Evolutionary conservation across 352 stramenopile species (phyloP).

Genomic region (Phytophthora pluvialis): DNA sequence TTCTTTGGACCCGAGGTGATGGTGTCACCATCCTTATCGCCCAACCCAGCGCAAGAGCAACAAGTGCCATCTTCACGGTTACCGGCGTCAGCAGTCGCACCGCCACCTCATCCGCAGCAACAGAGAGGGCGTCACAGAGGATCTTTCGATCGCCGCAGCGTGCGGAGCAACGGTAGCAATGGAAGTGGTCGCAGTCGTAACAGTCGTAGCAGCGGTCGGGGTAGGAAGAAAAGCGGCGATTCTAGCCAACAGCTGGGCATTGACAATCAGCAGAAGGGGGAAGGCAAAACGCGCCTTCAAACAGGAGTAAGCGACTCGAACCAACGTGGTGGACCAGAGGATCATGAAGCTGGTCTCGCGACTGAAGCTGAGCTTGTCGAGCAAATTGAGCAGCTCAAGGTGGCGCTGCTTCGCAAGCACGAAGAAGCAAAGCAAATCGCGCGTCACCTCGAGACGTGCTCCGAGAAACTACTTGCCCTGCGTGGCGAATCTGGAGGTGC

Average conservation of each 20-base stretch:
- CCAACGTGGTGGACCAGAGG: slow-evolving; percentile 56
- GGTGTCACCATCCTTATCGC: slow-evolving; percentile 8
- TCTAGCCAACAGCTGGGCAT: slow-evolving; percentile 11
- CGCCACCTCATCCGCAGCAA: slow-evolving; percentile 16
- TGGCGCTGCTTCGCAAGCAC: slow-evolving; percentile 74
- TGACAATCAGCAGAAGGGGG: slow-evolving; percentile 31
- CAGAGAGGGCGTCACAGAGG: slow-evolving; percentile 24
- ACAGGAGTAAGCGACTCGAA: slow-evolving; percentile 48
- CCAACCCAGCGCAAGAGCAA: slow-evolving; percentile 16
- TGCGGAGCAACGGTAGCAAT: slow-evolving; percentile 40
- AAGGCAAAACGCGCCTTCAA: slow-evolving; percentile 1
- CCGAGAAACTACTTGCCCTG: slow-evolving; percentile 58
- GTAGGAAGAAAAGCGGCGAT: slow-evolving; percentile 26
- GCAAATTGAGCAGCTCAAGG: slow-evolving; percentile 73
- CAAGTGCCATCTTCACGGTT: slow-evolving; percentile 17
- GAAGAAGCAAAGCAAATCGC: slow-evolving; percentile 80
- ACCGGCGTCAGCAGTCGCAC: background rate
- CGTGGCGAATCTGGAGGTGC: slow-evolving; percentile 25
- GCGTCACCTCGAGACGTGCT: slow-evolving; percentile 55
- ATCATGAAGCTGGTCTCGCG: slow-evolving; percentile 11
- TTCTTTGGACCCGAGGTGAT: slow-evolving; percentile 51
- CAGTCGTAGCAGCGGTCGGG: slow-evolving; percentile 32
- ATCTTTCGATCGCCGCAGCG: slow-evolving; percentile 35
- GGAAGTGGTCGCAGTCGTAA: slow-evolving; percentile 39
- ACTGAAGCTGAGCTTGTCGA: slow-evolving; percentile 63